phyloP scores from a whole-genome alignment of 2,329 filamentous ascomycete genomes.

The Biscogniauxia mediterranea region DNA sequence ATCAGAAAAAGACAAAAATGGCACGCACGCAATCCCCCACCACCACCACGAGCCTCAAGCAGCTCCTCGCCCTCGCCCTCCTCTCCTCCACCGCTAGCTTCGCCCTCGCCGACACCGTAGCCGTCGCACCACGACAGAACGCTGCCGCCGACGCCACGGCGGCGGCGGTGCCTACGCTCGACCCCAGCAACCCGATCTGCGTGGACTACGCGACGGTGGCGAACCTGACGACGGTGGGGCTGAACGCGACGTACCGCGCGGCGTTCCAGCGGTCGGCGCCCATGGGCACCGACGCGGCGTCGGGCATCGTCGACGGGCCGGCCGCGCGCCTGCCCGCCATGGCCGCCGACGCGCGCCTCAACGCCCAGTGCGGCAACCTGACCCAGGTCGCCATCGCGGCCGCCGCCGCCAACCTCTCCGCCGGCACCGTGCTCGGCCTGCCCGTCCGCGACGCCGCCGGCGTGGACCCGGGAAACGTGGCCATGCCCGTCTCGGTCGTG shows the following conservation, averaged over 20 bases:
- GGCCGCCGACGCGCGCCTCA: slow-evolving; percentile 40
- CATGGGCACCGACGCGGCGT: slow-evolving; percentile 38
- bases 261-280: slow-evolving; percentile 43
- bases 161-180: neutral
- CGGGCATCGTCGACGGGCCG: slow-evolving; percentile 41
- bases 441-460: slow-evolving; percentile 33
- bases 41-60: slow-evolving; percentile 17
- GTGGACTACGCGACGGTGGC: slow-evolving; percentile 43
- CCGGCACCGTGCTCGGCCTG: slow-evolving; percentile 38
- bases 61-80: slow-evolving; percentile 24
- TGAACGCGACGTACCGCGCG: slow-evolving; percentile 45
- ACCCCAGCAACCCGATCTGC: slow-evolving; percentile 29
- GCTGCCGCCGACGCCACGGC: slow-evolving; percentile 8
- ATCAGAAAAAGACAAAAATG: slow-evolving; percentile 4
- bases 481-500: slow-evolving; percentile 22
- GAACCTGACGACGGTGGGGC: slow-evolving; percentile 46
- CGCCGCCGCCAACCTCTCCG: slow-evolving; percentile 44
- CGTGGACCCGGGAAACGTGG: slow-evolving; percentile 24
- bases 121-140: slow-evolving; percentile 23
- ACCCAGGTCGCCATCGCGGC: slow-evolving; percentile 42
- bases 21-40: slow-evolving; percentile 18
- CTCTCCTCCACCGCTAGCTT: slow-evolving; percentile 14
- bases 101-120: slow-evolving; percentile 16
- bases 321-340: slow-evolving; percentile 37
- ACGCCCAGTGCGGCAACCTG: slow-evolving; percentile 45